Base-by-base conservation (phyloP, 2,329 filamentous ascomycete species). In the Fusarium drepaniforme region DNA sequence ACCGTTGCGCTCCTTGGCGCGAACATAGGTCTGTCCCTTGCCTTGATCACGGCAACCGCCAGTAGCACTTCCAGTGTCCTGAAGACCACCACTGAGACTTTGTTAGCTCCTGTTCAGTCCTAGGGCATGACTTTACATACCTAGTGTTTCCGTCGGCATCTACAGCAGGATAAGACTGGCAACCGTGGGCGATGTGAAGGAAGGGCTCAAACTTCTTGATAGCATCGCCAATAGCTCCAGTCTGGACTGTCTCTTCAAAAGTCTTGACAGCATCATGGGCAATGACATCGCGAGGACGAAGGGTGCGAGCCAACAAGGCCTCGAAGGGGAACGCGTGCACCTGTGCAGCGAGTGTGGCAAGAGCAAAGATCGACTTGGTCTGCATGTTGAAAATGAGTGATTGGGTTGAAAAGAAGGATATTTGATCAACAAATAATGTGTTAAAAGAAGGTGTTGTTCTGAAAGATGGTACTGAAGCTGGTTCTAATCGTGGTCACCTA, bases 131-230 rank as follows among this genome's bases (percentile, higher is more conserved):
- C 6, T 11, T 65, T 35, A 61, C 42, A 23, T 33, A 91, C 90
- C 86, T 84, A 7, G 87, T 90, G 73, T 92, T 84, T 3, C 90
- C 90, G 0, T 82, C 79, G 2, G 84, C 84, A 70, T 92, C 87
- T 2, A 92, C 90, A 2, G 87, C 90, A 1, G 90, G 89, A 75
- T 90, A 92, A 0, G 90, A 89, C 18, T 91, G 90, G 71, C 90
- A 92, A 56, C 90, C 90, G 75, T 89, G 88, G 21, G 85, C 84
- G 7, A 91, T 87, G 13, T 80, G 73, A 8, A 83, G 77, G 53
- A 75, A 75, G 12, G 81, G 81, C 68, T 81, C 76, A 69, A 79
- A 81, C 72, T 79, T 81, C 51, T 75, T 70, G 44, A 81, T 80
- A 44, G 80, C 70, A n/a, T 64, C 59, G 35, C 80, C 79, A 13